phyloP scores from a whole-genome alignment of 179 eudicot genomes.

The Pouteria campechiana region DNA sequence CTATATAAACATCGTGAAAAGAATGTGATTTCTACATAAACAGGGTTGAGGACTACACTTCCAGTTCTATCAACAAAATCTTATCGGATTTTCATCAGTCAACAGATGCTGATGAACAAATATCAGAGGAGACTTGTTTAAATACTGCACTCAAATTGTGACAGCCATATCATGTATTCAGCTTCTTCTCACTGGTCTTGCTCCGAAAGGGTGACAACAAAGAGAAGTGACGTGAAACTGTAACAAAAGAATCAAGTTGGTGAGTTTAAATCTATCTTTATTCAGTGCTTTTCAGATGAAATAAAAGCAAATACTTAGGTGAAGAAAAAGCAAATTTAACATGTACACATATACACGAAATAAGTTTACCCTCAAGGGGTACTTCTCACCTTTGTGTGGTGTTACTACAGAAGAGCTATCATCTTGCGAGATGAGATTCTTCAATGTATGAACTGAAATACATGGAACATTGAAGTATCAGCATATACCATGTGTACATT shows the following conservation, averaged over 20 bases:
- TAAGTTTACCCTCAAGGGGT: too few relatives aligned
- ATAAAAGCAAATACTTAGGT: not conserved
- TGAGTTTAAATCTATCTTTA: not conserved
- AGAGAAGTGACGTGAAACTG: constrained; percentile 89
- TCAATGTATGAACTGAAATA: constrained; percentile 43
- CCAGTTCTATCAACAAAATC: too few relatives aligned
- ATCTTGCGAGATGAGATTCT: constrained; percentile 65
- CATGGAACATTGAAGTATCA: too few relatives aligned
- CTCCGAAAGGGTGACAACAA: constrained; percentile 71
- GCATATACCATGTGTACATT: too few relatives aligned
- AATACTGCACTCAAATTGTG: not conserved
- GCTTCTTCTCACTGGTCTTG: constrained; percentile 66
- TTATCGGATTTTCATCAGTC: too few relatives aligned
- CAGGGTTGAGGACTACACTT: too few relatives aligned
- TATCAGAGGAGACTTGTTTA: too few relatives aligned
- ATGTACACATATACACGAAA: constrained; percentile 40
- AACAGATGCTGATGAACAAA: too few relatives aligned
- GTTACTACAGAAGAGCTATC: constrained; percentile 32
- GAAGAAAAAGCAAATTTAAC: not conserved
- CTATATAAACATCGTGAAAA: too few relatives aligned
- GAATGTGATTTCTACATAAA: too few relatives aligned
- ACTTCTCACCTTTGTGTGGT: constrained; percentile 68
- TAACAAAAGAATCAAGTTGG: constrained; percentile 8
- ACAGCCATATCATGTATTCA: constrained; percentile 15
- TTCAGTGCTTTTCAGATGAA: not conserved